Conservation (phyloP, 1,139 yeast species). For the Kurtzmaniella natalensis region DNA sequence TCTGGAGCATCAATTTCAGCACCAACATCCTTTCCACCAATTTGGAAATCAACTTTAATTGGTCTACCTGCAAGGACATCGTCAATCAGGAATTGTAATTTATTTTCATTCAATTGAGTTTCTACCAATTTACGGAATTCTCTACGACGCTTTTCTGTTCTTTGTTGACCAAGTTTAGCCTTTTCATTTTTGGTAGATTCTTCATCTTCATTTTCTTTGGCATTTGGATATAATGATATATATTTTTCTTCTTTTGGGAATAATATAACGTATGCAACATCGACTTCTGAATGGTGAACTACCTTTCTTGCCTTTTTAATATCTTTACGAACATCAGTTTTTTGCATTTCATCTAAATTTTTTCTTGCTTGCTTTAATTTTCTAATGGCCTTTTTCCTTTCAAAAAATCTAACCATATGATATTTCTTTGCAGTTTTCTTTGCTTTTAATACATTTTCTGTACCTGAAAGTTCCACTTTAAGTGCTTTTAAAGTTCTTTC, state of each 20-base stretch:
- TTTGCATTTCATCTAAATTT: conserved; percentile 34
- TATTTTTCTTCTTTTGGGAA: conserved; percentile 82
- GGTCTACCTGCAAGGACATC: conserved; percentile 52
- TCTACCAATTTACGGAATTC: conserved; percentile 50
- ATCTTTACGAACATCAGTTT: conserved; percentile 45
- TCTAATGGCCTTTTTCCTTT: conserved; percentile 80
- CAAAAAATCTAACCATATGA: conserved; percentile 93
- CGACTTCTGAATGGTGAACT: conserved; percentile 59
- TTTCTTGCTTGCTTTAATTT: conserved; percentile 63
- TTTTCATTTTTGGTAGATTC: conserved; percentile 25
- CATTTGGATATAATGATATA: conserved; percentile 65
- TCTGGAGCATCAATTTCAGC: conserved; percentile 43
- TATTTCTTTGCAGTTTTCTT: conserved; percentile 70
- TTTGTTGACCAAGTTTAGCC: conserved; percentile 41
- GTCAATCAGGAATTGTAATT: conserved; percentile 54
- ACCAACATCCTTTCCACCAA: conserved; percentile 11
- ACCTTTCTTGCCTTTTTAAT: conserved; percentile 49
- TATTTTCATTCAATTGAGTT: conserved; percentile 43
- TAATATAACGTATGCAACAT: conserved; percentile 69
- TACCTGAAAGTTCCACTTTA: conserved; percentile 57
- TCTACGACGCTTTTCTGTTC: conserved; percentile 47
- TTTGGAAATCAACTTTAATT: conserved; percentile 19
- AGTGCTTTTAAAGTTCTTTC: conserved; percentile 83
- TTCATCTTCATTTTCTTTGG: conserved; percentile 22
- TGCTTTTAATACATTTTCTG: conserved; percentile 46